These are phyloP conservation scores for Nakaseomyces nivariensis DNA, from an alignment of 1,139 yeast genomes.

Conservation along the genomic window DNA sequence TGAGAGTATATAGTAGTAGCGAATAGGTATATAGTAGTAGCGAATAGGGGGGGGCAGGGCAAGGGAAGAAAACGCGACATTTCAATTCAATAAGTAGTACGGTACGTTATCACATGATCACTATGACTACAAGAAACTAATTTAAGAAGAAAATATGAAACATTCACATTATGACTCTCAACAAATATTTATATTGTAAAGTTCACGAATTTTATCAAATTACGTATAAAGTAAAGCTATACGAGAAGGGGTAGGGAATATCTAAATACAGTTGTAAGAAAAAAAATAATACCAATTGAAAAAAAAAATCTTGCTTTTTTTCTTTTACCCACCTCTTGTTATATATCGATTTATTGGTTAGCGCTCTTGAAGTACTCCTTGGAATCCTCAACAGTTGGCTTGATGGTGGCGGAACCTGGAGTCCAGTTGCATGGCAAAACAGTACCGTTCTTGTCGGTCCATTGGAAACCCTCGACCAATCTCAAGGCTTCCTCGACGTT, in stretches of 20 bases:
- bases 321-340: background rate
- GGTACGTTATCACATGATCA: too few relatives aligned
- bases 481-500: slow-evolving; percentile 95
- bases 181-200: background rate
- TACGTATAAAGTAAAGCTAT: too few relatives aligned
- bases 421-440: slow-evolving; percentile 99
- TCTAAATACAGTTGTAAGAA: background rate
- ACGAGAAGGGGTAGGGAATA: too few relatives aligned
- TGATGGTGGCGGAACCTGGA: slow-evolving; percentile 91
- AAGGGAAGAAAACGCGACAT: too few relatives aligned
- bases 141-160: too few relatives aligned
- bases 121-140: too few relatives aligned
- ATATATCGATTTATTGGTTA: slow-evolving; percentile 9
- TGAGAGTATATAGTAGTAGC: background rate
- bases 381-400: slow-evolving; percentile 73
- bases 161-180: background rate
- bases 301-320: background rate
- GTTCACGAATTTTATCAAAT: background rate
- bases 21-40: too few relatives aligned
- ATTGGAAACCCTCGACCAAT: slow-evolving; percentile 97
- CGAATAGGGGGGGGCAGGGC: too few relatives aligned
- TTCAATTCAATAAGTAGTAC: too few relatives aligned
- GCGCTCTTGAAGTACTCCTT: slow-evolving; percentile 34
- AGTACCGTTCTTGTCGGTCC: slow-evolving; percentile 96
- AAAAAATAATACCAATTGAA: background rate